These are phyloP conservation scores for Gnetum montanum DNA, from an alignment of 75 land plant species.

Conservation along the genomic window DNA sequence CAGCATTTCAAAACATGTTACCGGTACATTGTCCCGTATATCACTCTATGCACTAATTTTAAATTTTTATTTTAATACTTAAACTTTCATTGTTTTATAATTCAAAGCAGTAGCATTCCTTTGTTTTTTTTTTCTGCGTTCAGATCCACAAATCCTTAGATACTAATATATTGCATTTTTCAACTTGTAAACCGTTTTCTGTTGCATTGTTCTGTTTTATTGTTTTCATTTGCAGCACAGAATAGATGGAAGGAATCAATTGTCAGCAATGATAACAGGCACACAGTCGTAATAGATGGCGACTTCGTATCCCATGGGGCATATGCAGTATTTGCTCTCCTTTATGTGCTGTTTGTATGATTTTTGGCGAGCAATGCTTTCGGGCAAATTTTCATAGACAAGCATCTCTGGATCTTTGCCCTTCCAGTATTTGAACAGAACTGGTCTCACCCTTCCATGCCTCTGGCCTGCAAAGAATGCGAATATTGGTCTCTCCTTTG, in stretches of 20 bases:
- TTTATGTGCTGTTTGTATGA: conserved; percentile 49
- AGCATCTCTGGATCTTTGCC: conserved; percentile 38
- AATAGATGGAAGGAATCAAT: conserved; percentile 64
- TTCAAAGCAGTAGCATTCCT: too few relatives aligned
- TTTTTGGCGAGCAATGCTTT: conserved; percentile 13
- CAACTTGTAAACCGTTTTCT: too few relatives aligned
- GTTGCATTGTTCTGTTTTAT: too few relatives aligned
- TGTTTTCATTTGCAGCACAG: too few relatives aligned
- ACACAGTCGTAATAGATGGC: conserved; percentile 54
- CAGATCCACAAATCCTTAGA: too few relatives aligned
- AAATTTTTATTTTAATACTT: too few relatives aligned
- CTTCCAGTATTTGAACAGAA: conserved; percentile 46
- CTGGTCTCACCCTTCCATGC: conserved; percentile 71
- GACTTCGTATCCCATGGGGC: conserved; percentile 61
- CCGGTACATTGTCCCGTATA: too few relatives aligned
- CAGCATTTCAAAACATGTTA: too few relatives aligned
- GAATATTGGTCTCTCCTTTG: conserved; percentile 49
- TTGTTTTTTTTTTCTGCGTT: too few relatives aligned
- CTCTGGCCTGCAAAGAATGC: conserved; percentile 79
- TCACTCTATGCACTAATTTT: too few relatives aligned
- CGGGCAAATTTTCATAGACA: conserved; percentile 37
- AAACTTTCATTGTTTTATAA: too few relatives aligned
- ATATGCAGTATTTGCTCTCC: conserved; percentile 52
- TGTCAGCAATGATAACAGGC: conserved; percentile 66
- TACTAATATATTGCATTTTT: too few relatives aligned